Evolutionary conservation across 164 flowering plant species (phyloP), one percentile per base, ranked within the genome.

Genomic region (Stephania japonica): DNA sequence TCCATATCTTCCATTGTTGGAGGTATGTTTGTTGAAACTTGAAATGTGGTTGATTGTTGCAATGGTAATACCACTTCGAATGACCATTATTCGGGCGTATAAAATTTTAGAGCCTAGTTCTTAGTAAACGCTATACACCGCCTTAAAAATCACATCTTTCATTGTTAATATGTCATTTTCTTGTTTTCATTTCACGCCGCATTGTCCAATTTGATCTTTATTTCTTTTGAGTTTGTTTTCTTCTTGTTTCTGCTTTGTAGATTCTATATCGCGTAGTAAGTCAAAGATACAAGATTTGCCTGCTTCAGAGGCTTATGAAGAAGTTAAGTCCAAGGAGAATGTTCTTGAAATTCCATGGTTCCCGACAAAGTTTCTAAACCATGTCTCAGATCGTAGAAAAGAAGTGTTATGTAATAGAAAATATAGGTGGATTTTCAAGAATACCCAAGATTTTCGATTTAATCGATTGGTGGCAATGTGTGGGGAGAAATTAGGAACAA

Each of bases 371-470:
- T 64, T 82, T 63, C 68, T 44, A 16, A 66, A 19, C 47, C 63
- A 16, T 38, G 25, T 79, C 0, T 75, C 87, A 42, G 69, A 73
- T 42, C 84, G 78, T 9, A 83, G 87, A n/a, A 91, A 92, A 80
- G 87, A 85, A 67, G 6, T 83, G 7, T 67, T 81, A 10, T 90
- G 91, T 23, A 86, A 81, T 56, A 90, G 91, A 76, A 94, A 92
- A 75, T 78, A 81, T 19, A 90, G 83, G 73, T 86, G 86, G 85
- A 63, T 84, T 70, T 85, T 76, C 78, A 90, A 85, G 80, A 83
- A 76, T 26, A 81, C 85, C 3, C 84, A 85, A 69, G 59, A 0
- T 42, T 67, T 9, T 63, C 90, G 86, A 7, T 85, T 85, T 74
- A 63, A 75, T 6, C 41, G 68, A 19, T 74, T 92, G 67, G 82